These are phyloP conservation scores for Dactylonectria estremocensis DNA, from an alignment of 2,329 filamentous ascomycete genomes.

Conservation along the genomic window DNA sequence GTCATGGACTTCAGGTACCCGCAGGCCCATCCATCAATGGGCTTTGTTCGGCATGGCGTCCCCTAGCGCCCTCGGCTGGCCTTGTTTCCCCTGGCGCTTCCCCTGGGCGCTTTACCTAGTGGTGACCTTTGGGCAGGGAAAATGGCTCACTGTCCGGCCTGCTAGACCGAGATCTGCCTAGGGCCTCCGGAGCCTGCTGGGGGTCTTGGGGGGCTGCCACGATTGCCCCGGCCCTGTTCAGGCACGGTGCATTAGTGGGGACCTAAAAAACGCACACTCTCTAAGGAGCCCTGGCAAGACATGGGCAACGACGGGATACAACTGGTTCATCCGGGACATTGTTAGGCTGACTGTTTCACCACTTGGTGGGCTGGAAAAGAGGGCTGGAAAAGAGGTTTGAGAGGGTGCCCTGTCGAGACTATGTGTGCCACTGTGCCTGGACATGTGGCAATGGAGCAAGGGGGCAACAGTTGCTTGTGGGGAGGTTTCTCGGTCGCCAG, in stretches of 20 bases:
- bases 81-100: conserved; percentile 13
- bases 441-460: conserved; percentile 31
- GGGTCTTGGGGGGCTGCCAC: conserved; percentile 27
- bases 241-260: conserved; percentile 50
- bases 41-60: conserved; percentile 21
- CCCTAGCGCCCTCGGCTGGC: conserved; percentile 14
- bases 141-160: conserved; percentile 43
- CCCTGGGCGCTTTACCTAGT: background rate
- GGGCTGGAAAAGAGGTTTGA: conserved; percentile 3
- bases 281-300: conserved; percentile 29
- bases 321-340: conserved; percentile 22
- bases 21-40: conserved; percentile 31
- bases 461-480: background rate
- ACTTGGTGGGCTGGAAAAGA: conserved; percentile 18
- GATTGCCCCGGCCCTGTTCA: conserved; percentile 24
- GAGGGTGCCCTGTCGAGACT: conserved; percentile 1
- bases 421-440: conserved; percentile 34
- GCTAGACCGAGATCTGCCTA: conserved; percentile 35
- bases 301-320: conserved; percentile 14
- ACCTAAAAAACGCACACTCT: conserved; percentile 47
- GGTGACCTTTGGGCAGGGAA: conserved; percentile 29
- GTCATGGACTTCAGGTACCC: conserved; percentile 23
- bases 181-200: background rate
- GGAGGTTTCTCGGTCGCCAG: conserved; percentile 2
- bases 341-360: conserved; percentile 33